Evolutionary conservation across 495 filamentous ascomycete genomes (phyloP), one percentile per base, ranked within the genome.

Genomic region (Schizothecium vesticola): DNA sequence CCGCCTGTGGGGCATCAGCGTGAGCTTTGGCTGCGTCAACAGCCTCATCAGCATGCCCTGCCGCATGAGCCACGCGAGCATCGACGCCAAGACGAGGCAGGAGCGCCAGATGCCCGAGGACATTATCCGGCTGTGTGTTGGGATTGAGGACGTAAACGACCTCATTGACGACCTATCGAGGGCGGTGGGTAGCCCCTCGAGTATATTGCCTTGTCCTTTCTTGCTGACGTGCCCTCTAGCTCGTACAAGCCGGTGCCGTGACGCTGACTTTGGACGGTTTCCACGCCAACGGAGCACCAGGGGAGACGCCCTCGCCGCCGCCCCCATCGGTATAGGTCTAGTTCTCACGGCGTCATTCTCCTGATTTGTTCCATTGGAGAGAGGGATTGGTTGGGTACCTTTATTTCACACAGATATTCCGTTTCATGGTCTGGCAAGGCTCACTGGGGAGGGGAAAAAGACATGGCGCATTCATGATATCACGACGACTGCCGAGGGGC

Each of bases 21-120:
- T 99, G 64, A 95, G 91, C 71, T 99, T 99, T 76, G 95, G 95
- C 43, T 97, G 96, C 79, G 96, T 99, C 58, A 99, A 99, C 80
- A 95, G 91, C 80, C 78, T 99, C 79, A 99, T 99, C 79, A 97
- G 93, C 80, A 97, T 99, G 95, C 95, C 95, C 12, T 99, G 95
- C 73, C 92, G 91, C 68, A 99, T 99, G 95, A 98, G 96, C 79
- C 95, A 99, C 82, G 95, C 95, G 23, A 97, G 93, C 76, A 99
- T 99, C 77, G 96, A 98, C 78, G 91, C 90, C 68, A 94, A 95
- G 84, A 97, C 94, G 66, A 84, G 95, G 72, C 81, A 86, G 75
- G 94, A 99, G 80, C 85, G 95, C 71, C 88, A 90, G 62, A 89
- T 99, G 87, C 95, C 95, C 21, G 95, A 99, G 80, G 95, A 99